Conservation (phyloP, 176 grass and related monocot genomes). For the Calamus simplicifolius region DNA sequence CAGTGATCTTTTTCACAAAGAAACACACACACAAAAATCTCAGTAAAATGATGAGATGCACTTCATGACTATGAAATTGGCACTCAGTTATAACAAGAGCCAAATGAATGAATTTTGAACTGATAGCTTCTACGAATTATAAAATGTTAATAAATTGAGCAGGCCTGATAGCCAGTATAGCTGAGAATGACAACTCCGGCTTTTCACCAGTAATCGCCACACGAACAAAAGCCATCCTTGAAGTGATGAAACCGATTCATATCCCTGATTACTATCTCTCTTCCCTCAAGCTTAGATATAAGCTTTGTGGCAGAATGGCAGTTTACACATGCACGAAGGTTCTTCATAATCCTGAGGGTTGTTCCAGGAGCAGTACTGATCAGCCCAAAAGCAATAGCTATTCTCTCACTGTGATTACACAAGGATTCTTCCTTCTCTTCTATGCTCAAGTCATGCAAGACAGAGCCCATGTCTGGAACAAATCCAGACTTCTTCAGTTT, state of each 20-base stretch:
- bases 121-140: neutral
- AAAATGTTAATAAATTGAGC: neutral
- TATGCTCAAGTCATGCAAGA: conserved; percentile 18
- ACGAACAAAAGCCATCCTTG: conserved; percentile 15
- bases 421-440: conserved; percentile 20
- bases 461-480: conserved; percentile 8
- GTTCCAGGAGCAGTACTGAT: conserved; percentile 15
- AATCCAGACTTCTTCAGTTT: conserved; percentile 25
- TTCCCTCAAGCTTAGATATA: conserved; percentile 12
- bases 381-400: conserved; percentile 17
- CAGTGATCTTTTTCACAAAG: too few relatives aligned
- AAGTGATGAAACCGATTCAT: conserved; percentile 17
- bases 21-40: too few relatives aligned
- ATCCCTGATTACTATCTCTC: conserved; percentile 14
- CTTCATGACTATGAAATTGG: too few relatives aligned
- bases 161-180: neutral
- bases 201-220: conserved; percentile 20
- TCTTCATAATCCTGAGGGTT: conserved; percentile 18
- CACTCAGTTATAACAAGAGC: too few relatives aligned
- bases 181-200: neutral
- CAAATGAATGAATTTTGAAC: too few relatives aligned
- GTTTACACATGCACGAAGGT: conserved; percentile 18
- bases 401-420: conserved; percentile 22
- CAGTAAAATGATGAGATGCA: too few relatives aligned
- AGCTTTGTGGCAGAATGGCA: conserved; percentile 18